Evolutionary conservation across 768 basidiomycete genomes (phyloP).

Genomic region (Paxillus involutus): DNA sequence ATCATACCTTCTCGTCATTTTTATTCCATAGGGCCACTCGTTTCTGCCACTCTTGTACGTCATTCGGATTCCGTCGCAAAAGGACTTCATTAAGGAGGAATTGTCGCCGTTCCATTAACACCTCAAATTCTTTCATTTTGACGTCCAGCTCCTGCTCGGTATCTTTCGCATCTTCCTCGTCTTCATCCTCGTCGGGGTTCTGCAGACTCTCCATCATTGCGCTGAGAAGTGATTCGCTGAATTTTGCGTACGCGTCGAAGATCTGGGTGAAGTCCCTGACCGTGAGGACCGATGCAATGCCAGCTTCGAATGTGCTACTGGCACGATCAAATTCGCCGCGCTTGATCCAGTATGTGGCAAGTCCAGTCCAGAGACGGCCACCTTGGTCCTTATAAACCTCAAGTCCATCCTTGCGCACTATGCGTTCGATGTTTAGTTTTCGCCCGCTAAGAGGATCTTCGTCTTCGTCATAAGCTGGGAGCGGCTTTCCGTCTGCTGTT

Average conservation of each 20-base stretch:
- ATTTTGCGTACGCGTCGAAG: conserved; percentile 95
- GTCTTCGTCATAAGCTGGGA: conserved; percentile 69
- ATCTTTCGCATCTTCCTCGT: conserved; percentile 78
- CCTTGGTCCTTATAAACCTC: conserved; percentile 94
- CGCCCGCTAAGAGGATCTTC: conserved; percentile 72
- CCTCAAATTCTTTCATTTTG: conserved; percentile 92
- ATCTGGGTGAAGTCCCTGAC: conserved; percentile 97
- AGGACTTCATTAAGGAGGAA: conserved; percentile 97
- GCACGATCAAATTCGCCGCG: conserved; percentile 93
- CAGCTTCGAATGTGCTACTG: conserved; percentile 84
- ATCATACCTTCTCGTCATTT: conserved; percentile 83
- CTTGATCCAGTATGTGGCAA: conserved; percentile 99
- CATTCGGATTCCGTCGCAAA: conserved; percentile 90
- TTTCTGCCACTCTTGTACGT: conserved; percentile 99
- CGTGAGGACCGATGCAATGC: conserved; percentile 81
- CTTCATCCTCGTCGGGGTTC: conserved; percentile 70
- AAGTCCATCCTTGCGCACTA: conserved; percentile 85
- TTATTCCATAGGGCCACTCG: conserved; percentile 90
- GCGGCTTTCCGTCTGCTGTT: conserved; percentile 48
- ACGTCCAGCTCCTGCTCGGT: conserved; percentile 81
- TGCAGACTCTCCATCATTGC: conserved; percentile 87
- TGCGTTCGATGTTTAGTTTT: conserved; percentile 82
- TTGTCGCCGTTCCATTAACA: conserved; percentile 89
- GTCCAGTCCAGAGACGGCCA: conserved; percentile 91
- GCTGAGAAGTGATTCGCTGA: conserved; percentile 85